Conservation (phyloP, 2,329 filamentous ascomycete species). For the Coniochaeta sp. region DNA sequence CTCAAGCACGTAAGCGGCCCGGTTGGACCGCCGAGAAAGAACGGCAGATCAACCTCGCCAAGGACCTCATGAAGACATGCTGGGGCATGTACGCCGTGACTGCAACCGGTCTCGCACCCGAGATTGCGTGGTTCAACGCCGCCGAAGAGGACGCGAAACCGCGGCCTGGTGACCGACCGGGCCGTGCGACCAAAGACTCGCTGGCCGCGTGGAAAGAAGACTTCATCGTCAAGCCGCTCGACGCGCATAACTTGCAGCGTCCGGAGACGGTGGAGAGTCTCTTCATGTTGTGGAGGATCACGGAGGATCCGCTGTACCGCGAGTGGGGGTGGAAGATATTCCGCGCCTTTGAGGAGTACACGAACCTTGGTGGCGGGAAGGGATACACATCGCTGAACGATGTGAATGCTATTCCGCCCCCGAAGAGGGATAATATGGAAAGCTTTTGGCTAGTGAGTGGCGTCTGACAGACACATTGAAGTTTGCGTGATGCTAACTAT, state of each 20-base stretch:
- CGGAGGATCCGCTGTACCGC: slow-evolving; percentile 4
- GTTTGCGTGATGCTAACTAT: not conserved
- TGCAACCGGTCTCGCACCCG: slow-evolving; percentile 60
- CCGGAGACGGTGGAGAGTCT: slow-evolving; percentile 6
- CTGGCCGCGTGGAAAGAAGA: slow-evolving; percentile 51
- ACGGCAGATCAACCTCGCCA: slow-evolving; percentile 59
- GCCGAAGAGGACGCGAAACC: slow-evolving; percentile 40
- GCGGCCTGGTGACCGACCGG: slow-evolving; percentile 25
- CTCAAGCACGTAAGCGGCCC: slow-evolving; percentile 41
- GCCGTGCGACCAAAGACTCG: slow-evolving; percentile 10
- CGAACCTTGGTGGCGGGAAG: slow-evolving; percentile 7
- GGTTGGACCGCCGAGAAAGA: slow-evolving; percentile 57
- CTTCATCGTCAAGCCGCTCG: slow-evolving; percentile 54
- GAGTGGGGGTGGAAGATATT: slow-evolving; percentile 6
- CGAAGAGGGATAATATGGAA: slow-evolving; percentile 17
- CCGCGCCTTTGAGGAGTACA: slow-evolving; percentile 9
- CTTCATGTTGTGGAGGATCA: slow-evolving; percentile 5
- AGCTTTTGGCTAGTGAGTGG: slow-evolving; percentile 18
- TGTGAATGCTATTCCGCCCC: slow-evolving; percentile 14
- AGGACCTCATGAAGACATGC: slow-evolving; percentile 66
- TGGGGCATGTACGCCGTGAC: slow-evolving; percentile 68
- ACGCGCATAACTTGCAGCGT: slow-evolving; percentile 57
- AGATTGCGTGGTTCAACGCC: slow-evolving; percentile 64
- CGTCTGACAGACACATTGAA: not conserved
- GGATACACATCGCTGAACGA: slow-evolving; percentile 15